Evolutionary conservation across 2,329 filamentous ascomycete genomes (phyloP), one percentile per base, ranked within the genome.

Genomic region (Diaporthe citriasiana): DNA sequence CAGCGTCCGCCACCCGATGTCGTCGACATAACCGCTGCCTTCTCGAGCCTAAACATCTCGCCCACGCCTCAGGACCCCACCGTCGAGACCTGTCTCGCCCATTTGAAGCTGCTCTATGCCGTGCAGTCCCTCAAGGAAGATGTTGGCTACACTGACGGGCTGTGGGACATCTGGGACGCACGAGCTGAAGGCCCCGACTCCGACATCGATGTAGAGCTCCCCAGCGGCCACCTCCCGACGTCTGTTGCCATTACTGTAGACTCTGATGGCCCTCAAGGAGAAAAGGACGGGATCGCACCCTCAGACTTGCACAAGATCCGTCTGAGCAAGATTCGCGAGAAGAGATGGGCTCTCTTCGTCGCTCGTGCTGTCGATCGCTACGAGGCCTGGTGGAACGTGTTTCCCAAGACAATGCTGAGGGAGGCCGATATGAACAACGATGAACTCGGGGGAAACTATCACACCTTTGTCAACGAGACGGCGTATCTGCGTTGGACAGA

Each of bases 281-380:
- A 47, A 42, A 78, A 74, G 8, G 75, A 83, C 17, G 78, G 77
- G 66, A 78, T 79, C 12, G 78, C 79, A 22, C 78, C 81, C n/a
- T 80, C 83, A 10, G 81, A 83, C 1, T 78, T 84, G n/a, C 80
- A 80, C 15, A 81, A 83, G 70, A 83, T 83, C 76, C 82, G 84
- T 2, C 82, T 91, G 19, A 87, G 88, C 70, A 85, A 86, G 66
- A 83, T 94, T 40, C 86, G 90, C 19, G 93, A 95, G 83, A 94
- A 94, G 84, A 85, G 93, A 79, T 95, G 93, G 93, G 89, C 89
- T 0, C 80, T 95, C 13, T 95, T 91, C 79, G 87, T 94, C 7
- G 87, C 91, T 1, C 87, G 91, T 65, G 93, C 93, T 1, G 92
- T 91, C 0, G 89, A 92, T 65, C 87, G 93, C 9, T 95, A 94